These are phyloP conservation scores for Solanum ossicruentum DNA, from an alignment of 257 asterid species.

Conservation along the genomic window DNA sequence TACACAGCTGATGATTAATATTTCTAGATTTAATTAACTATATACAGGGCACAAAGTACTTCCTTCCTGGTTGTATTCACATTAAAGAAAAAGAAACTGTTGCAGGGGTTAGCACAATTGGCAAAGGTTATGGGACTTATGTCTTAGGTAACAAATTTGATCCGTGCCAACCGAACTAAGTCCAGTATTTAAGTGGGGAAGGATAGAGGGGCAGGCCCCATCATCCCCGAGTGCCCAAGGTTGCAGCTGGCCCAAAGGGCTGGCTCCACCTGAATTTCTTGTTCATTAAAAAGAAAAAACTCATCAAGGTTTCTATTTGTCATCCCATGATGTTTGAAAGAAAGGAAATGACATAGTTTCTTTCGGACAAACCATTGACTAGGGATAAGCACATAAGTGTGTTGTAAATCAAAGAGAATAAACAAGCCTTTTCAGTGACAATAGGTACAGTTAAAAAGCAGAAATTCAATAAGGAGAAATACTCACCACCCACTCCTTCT, in stretches of 20 bases:
- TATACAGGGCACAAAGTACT: not conserved
- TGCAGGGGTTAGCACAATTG: not conserved
- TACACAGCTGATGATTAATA: not conserved
- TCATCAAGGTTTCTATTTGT: not conserved
- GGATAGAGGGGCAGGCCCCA: not conserved
- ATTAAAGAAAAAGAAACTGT: not conserved
- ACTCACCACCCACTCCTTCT: slow-evolving; percentile 82
- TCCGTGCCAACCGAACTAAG: not conserved
- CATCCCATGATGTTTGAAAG: not conserved
- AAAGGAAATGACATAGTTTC: not conserved
- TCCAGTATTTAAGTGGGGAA: not conserved
- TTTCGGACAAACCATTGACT: not conserved
- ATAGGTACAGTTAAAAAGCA: not conserved
- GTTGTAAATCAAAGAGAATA: not conserved
- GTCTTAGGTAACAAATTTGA: not conserved
- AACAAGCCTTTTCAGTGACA: not conserved
- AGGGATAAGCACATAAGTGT: not conserved
- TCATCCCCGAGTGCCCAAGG: not conserved
- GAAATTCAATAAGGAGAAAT: not conserved
- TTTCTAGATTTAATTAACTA: not conserved
- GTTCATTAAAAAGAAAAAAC: not conserved
- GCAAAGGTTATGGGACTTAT: not conserved
- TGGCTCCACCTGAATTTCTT: not conserved
- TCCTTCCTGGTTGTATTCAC: not conserved
- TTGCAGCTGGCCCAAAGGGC: not conserved